A percentile compares a stretch with the other conserved stretches of the same genome.
These are phyloP conservation scores for Pseudopediastrum boryanum DNA, from an alignment of 139 green algal genomes.

Conservation along the genomic window DNA sequence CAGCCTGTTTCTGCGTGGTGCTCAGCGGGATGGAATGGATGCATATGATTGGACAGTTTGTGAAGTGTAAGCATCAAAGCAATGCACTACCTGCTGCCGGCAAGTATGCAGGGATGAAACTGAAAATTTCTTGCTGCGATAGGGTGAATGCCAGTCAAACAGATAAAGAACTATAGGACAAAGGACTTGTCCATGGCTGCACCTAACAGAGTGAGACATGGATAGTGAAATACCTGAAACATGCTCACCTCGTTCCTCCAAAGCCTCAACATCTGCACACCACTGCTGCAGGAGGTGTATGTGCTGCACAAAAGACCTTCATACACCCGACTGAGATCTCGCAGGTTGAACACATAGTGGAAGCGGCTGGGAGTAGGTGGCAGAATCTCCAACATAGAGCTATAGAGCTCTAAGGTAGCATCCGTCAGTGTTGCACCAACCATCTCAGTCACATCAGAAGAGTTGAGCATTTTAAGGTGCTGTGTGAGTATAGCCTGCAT, in stretches of 20 bases:
- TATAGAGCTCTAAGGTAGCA: constrained; percentile 85
- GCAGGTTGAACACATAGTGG: constrained; percentile 98
- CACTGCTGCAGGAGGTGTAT: constrained; percentile 66
- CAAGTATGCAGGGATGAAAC: no score
- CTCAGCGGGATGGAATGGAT: no score
- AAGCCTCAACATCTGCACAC: constrained; percentile 78
- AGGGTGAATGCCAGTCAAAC: no score
- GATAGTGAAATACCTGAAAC: no score
- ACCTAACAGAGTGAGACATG: no score
- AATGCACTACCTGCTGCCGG: no score
- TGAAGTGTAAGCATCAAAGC: no score
- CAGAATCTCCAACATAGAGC: constrained; percentile 75
- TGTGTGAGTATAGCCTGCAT: constrained; percentile 21
- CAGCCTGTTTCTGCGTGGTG: no score
- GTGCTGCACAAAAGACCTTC: constrained; percentile 85
- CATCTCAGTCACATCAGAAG: constrained; percentile 12
- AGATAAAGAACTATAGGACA: no score
- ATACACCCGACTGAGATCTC: constrained; percentile 91
- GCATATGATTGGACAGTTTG: no score
- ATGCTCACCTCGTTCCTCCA: constrained; percentile 87
- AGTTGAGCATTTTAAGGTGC: constrained; percentile 18
- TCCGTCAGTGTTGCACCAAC: constrained; percentile 78
- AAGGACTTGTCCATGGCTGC: no score
- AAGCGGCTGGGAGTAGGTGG: constrained; percentile 94
- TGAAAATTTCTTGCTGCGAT: no score